phyloP scores from a whole-genome alignment of 129 eudicot genomes.

The Ambrosia trifida region DNA sequence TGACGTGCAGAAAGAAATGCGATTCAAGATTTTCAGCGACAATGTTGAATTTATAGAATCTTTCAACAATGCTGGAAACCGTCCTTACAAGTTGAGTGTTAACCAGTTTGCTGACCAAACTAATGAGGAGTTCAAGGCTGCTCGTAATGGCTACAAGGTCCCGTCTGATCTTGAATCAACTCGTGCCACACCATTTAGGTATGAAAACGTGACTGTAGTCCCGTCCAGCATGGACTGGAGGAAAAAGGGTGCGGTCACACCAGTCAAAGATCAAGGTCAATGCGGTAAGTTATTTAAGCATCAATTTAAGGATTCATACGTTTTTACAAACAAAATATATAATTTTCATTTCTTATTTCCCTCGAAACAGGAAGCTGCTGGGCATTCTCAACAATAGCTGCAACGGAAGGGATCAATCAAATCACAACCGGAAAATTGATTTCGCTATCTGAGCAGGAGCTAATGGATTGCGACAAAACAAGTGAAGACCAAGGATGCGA shows the following conservation, averaged over 20 bases:
- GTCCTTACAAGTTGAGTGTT: conserved; percentile 34
- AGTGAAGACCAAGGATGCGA: conserved; percentile 61
- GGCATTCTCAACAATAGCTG: conserved; percentile 79
- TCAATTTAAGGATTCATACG: no score
- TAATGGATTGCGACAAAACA: conserved; percentile 66
- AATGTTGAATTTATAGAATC: conserved; percentile 39
- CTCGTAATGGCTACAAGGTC: conserved; percentile 44
- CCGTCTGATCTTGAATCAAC: background rate
- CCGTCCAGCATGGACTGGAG: conserved; percentile 33
- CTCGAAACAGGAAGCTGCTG: conserved; percentile 72
- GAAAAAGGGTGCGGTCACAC: conserved; percentile 27
- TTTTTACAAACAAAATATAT: background rate
- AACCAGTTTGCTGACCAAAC: conserved; percentile 50
- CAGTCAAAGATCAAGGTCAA: conserved; percentile 32
- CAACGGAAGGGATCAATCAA: conserved; percentile 69
- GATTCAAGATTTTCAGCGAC: conserved; percentile 34
- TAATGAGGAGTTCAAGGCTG: conserved; percentile 43
- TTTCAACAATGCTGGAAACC: conserved; percentile 31
- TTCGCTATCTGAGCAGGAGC: conserved; percentile 79
- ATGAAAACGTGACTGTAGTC: conserved; percentile 59
- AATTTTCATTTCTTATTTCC: background rate
- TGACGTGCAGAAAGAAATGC: conserved; percentile 32
- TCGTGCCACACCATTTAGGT: conserved; percentile 50
- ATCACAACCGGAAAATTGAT: conserved; percentile 58
- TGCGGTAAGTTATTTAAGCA: conserved; percentile 18